These are phyloP conservation scores for Babesia gibsoni DNA, from an alignment of 169 alveolate species.

Conservation along the genomic window DNA sequence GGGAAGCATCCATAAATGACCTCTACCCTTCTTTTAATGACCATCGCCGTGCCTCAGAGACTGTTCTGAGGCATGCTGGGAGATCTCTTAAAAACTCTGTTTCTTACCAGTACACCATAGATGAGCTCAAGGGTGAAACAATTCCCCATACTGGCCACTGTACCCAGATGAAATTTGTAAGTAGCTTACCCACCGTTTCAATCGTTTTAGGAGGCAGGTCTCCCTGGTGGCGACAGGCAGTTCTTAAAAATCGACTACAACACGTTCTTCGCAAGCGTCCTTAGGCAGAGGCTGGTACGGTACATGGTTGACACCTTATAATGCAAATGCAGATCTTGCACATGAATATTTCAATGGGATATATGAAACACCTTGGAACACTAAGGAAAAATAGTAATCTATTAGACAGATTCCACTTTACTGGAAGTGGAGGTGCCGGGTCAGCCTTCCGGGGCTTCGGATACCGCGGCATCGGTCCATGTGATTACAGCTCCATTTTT, in stretches of 20 bases:
- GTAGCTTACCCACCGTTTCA: neutral
- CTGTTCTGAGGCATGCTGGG: constrained; percentile 52
- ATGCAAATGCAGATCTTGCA: constrained; percentile 32
- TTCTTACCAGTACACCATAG: constrained; percentile 40
- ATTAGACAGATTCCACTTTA: constrained; percentile 58
- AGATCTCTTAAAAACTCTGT: constrained; percentile 60
- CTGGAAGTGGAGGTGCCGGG: constrained; percentile 58
- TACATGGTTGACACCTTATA: neutral
- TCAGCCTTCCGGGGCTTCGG: constrained; percentile 56
- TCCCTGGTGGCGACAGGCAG: constrained; percentile 64
- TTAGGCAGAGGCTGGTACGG: constrained; percentile 33
- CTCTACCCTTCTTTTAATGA: constrained; percentile 59
- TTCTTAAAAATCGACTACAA: constrained; percentile 51
- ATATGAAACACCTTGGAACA: constrained; percentile 27
- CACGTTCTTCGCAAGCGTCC: constrained; percentile 18
- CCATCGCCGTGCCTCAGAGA: constrained; percentile 45
- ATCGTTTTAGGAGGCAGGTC: constrained; percentile 51
- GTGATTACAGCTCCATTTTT: constrained; percentile 34
- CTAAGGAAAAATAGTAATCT: neutral
- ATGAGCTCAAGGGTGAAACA: constrained; percentile 41
- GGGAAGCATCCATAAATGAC: constrained; percentile 61
- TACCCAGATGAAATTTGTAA: constrained; percentile 55
- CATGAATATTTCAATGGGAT: constrained; percentile 50
- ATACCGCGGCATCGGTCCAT: constrained; percentile 63
- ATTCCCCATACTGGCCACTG: constrained; percentile 48